These are phyloP conservation scores for Pythium oligandrum DNA, from an alignment of 352 stramenopile species.

Conservation along the genomic window DNA sequence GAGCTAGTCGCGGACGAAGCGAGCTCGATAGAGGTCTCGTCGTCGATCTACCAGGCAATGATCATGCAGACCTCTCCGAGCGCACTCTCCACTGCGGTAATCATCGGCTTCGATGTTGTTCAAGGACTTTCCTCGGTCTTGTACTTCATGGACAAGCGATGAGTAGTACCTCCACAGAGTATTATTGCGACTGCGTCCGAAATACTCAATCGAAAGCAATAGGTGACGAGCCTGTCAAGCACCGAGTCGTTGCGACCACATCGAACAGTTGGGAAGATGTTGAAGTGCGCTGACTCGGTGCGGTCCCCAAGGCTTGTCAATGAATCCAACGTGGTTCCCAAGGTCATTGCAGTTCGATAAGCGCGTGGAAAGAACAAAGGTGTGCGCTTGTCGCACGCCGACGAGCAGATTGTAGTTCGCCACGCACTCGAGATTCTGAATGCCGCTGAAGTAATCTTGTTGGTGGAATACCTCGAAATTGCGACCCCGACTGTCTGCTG, in stretches of 20 bases:
- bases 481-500: not conserved
- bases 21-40: not conserved
- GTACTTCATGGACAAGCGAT: not conserved
- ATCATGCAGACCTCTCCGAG: not conserved
- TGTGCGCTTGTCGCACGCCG: too few species aligned
- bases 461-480: conserved; percentile 5
- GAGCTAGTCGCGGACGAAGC: not conserved
- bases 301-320: too few species aligned
- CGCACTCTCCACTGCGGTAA: not conserved
- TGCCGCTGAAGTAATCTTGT: conserved; percentile 1
- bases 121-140: not conserved
- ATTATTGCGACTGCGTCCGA: not conserved
- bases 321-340: too few species aligned
- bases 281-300: too few species aligned
- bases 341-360: too few species aligned
- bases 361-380: too few species aligned
- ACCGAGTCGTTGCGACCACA: too few species aligned
- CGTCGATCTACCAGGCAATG: conserved; percentile 4
- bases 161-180: not conserved
- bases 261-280: too few species aligned
- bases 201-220: not conserved
- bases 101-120: not conserved
- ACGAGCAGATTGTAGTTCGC: not conserved
- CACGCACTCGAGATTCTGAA: conserved; percentile 5
- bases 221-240: too few species aligned